Evolutionary conservation across 257 asterid genomes (phyloP), one percentile per base, ranked within the genome.

Genomic region (Linderniella brevidens): DNA sequence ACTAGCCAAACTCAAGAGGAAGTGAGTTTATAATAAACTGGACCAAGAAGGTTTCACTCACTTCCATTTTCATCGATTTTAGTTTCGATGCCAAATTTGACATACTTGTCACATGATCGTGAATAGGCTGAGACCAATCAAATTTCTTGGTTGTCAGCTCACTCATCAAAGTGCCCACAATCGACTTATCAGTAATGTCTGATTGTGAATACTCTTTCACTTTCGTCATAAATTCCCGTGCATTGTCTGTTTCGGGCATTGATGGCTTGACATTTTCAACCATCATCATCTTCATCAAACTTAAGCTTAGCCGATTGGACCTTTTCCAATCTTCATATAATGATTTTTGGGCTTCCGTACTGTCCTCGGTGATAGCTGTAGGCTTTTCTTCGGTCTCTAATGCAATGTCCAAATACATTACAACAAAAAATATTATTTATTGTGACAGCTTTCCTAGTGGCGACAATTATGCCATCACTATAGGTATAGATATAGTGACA

Each of bases 111-210:
- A 38, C 43, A 38, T 38, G 43, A 3, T 38, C 43, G 14, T 38
- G 43, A 38, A 38, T 38, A 9, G 43, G 43, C 8, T 38, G 32
- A 2, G 43, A 38, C 43, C 43, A 38, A 38, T 38, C 43, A 38
- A 38, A 38, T 38, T 38, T 38, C 43, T 38, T 38, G 43, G 43
- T 38, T n/a, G 43, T 42, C 47, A 42, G 3, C 17, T 42, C 47
- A 42, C 47, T n/a, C n/a, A n/a, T n/a, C n/a, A n/a, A n/a, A n/a
- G n/a, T n/a, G n/a, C n/a, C n/a, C n/a, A n/a, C n/a, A n/a, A n/a
- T n/a, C 5, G 47, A 42, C 14, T 38, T n/a, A 9, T 42, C 17
- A 1, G 14, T 42, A 13, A 42, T 42, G 47, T 42, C 14, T 42
- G 47, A 42, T n/a, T 5, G 14, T 8, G 47, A 42, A 17, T 42